These are phyloP conservation scores for Eragrostis curvula DNA, from an alignment of 176 grass and related monocot species.

Conservation along the genomic window DNA sequence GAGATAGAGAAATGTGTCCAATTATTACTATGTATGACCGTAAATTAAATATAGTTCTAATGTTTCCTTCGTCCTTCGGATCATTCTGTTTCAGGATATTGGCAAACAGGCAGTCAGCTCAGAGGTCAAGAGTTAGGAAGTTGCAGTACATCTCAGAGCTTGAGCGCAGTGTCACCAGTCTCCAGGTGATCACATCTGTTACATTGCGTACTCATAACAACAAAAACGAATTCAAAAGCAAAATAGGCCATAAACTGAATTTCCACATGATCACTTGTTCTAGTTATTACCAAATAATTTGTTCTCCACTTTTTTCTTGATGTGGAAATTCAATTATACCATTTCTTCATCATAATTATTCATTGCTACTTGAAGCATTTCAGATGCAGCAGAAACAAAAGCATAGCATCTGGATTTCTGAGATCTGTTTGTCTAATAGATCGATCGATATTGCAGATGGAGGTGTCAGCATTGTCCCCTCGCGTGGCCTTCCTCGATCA, in stretches of 20 bases:
- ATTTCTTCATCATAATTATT: neutral
- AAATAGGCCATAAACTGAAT: neutral
- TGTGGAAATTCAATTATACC: neutral
- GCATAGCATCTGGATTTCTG: neutral
- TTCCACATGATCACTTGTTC: neutral
- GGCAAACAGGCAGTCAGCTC: constrained; percentile 97
- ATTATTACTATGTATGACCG: neutral
- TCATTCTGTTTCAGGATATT: constrained; percentile 65
- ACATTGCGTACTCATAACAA: neutral
- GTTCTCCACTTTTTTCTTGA: neutral
- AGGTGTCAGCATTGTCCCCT: constrained; percentile 88
- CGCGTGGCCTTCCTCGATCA: constrained; percentile 96
- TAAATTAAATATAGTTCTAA: neutral
- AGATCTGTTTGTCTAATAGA: constrained; percentile 32
- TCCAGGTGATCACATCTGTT: constrained; percentile 64
- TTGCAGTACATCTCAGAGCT: constrained; percentile 97
- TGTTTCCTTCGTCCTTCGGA: neutral
- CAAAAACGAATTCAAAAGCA: neutral
- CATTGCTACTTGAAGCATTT: neutral
- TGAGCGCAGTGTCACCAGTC: constrained; percentile 86
- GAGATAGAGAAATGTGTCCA: neutral
- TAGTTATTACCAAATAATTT: neutral
- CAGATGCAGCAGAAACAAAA: neutral
- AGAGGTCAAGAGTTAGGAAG: constrained; percentile 93
- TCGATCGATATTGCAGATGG: constrained; percentile 53